Evolutionary conservation across 2,329 filamentous ascomycete genomes (phyloP).

Genomic region (Grosmannia clavigera): DNA sequence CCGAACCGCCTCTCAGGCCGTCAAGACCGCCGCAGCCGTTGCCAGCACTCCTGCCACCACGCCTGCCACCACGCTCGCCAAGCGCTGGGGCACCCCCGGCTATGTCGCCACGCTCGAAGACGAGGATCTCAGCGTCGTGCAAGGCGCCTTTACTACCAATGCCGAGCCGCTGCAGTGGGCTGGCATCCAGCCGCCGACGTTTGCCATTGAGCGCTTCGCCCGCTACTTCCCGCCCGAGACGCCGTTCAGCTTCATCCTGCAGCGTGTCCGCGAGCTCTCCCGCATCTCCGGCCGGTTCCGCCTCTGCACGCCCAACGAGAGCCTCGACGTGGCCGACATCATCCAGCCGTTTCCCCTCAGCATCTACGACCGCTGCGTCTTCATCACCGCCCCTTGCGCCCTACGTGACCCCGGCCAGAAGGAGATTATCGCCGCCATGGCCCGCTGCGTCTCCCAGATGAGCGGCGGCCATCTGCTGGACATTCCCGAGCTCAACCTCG

Average conservation of each 20-base stretch:
- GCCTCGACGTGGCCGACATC: slow-evolving; percentile 55
- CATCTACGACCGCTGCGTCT: slow-evolving; percentile 60
- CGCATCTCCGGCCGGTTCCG: slow-evolving; percentile 54
- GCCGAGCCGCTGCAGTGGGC: slow-evolving; percentile 56
- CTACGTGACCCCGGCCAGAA: slow-evolving; percentile 36
- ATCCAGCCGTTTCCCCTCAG: slow-evolving; percentile 62
- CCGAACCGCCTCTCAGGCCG: slow-evolving; percentile 53
- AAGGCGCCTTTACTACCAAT: slow-evolving; percentile 48
- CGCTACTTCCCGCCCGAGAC: slow-evolving; percentile 70
- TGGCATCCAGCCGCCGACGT: slow-evolving; percentile 60
- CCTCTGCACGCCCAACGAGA: slow-evolving; percentile 52
- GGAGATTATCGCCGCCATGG: slow-evolving; percentile 49
- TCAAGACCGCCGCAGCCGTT: slow-evolving; percentile 9
- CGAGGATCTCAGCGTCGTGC: slow-evolving; percentile 53
- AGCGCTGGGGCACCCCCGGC: slow-evolving; percentile 33
- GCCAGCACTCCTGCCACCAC: not conserved
- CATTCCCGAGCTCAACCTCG: slow-evolving; percentile 57
- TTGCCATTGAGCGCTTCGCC: slow-evolving; percentile 62
- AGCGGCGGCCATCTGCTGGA: slow-evolving; percentile 57
- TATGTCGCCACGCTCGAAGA: slow-evolving; percentile 67
- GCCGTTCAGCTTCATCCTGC: slow-evolving; percentile 72
- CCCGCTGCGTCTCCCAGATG: slow-evolving; percentile 56
- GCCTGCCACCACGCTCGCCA: not conserved
- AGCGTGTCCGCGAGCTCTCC: slow-evolving; percentile 59
- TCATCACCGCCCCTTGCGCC: slow-evolving; percentile 58